Base-by-base conservation (phyloP, 129 eudicot genomes). In the Dittrichia graveolens region DNA sequence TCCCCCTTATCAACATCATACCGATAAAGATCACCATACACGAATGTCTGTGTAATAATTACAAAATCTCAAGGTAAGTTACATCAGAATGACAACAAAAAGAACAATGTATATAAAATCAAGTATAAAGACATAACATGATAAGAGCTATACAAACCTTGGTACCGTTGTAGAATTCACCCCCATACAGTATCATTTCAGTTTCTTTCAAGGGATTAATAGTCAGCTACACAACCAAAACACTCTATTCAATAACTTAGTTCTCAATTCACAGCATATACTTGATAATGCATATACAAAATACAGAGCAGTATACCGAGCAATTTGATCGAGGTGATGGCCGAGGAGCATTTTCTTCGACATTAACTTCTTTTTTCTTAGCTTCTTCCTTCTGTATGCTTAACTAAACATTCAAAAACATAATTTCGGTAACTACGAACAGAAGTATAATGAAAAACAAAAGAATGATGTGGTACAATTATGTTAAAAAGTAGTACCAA, bases 301-400 rank as follows among this genome's bases (percentile, higher is more conserved):
- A 52, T 38, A n/a, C n/a, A 44, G 9, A n/a, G 46, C 6, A 8
- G 35, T n/a, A 31, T 87, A 93, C 98, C 86, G 98, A 87, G 62
- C 98, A 93, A 85, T 90, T 93, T 13, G 96, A 93, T 15, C 98
- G 84, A 56, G 98, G 98, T 61, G 98, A 87, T 0, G 98, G 98
- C 7, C 82, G 72, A 37, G 95, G 89, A 44, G 84, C 95, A 60
- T 93, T 90, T 19, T 90, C 96, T 67, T 90, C 98, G 12, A 93
- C 68, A 31, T 82, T 87, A 40, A 93, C 87, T 82, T 93, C 98
- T 75, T 89, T 93, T 81, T 93, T 93, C 86, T 93, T 93, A 9
- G 98, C 95, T 77, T 93, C 98, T 83, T 93, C 98, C 61, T 93
- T 93, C 74, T 93, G 92, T 73, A 93, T 93, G 71, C 84, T 90